phyloP scores from a whole-genome alignment of 2,329 filamentous ascomycete species.

The Nothomitra cinnamomea region DNA sequence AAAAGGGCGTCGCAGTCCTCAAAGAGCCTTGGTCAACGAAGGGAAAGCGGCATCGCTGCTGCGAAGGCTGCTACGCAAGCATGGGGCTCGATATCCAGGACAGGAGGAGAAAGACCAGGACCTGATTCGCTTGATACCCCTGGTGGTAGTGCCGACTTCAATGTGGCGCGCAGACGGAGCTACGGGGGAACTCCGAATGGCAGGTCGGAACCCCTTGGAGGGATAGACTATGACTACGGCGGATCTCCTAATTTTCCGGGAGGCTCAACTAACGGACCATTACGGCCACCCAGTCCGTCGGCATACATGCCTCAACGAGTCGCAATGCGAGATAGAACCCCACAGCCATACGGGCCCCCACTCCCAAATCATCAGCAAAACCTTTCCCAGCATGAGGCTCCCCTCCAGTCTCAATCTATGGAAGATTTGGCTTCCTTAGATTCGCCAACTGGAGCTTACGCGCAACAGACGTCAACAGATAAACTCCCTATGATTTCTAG shows the following conservation, averaged over 20 bases:
- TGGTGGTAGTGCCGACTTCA: neutral
- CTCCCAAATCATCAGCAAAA: neutral
- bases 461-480: neutral
- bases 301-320: neutral
- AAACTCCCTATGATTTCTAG: neutral
- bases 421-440: neutral
- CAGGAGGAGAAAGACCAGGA: neutral
- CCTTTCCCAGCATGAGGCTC: neutral
- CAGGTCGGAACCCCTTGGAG: neutral
- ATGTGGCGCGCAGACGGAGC: neutral
- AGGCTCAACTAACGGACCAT: neutral
- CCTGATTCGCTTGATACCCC: neutral
- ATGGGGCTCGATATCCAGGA: slow-evolving; percentile 28
- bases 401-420: neutral
- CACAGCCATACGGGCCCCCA: neutral
- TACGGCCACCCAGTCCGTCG: neutral
- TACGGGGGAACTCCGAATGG: neutral
- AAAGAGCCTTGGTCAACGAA: slow-evolving; percentile 27
- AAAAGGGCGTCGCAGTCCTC: slow-evolving; percentile 29
- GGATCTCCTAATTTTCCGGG: neutral
- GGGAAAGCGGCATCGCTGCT: slow-evolving; percentile 33
- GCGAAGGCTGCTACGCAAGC: slow-evolving; percentile 46
- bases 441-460: neutral
- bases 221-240: neutral
- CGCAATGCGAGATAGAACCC: neutral